Evolutionary conservation across 2,329 filamentous ascomycete species (phyloP).

Genomic region (Neonectria magnoliae): DNA sequence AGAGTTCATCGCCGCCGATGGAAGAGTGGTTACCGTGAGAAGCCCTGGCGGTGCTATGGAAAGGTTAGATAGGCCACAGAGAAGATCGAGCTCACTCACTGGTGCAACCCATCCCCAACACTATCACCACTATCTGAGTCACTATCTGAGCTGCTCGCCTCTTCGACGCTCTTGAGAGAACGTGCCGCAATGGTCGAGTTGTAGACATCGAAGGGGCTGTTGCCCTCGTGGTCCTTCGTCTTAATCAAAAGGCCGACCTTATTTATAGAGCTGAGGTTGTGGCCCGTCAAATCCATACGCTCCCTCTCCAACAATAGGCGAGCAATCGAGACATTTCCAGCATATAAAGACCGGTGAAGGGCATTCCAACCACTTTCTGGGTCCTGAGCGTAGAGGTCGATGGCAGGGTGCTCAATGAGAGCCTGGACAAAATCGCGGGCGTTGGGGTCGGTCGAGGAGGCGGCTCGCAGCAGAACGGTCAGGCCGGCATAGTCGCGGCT

Average conservation of each 20-base stretch:
- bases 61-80: conserved; percentile 22
- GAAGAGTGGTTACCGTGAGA: conserved; percentile 32
- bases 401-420: conserved; percentile 81
- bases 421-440: conserved; percentile 80
- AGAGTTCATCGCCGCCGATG: conserved; percentile 80
- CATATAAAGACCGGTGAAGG: conserved; percentile 88
- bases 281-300: conserved; percentile 68
- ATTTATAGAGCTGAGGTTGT: conserved; percentile 67
- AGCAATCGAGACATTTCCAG: conserved; percentile 88
- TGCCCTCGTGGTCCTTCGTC: conserved; percentile 94
- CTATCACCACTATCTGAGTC: conserved; percentile 67
- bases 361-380: conserved; percentile 95
- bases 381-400: conserved; percentile 90
- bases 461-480: conserved; percentile 85
- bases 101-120: conserved; percentile 37
- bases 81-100: conserved; percentile 41
- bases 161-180: conserved; percentile 64
- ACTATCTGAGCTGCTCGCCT: conserved; percentile 60
- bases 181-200: conserved; percentile 84
- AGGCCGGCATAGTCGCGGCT: conserved; percentile 83
- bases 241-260: conserved; percentile 84
- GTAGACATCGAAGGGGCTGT: conserved; percentile 94
- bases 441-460: conserved; percentile 75
- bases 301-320: conserved; percentile 84
- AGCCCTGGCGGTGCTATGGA: conserved; percentile 32